Base-by-base conservation (phyloP, 306 rosid species). In the Dryas octopetala region DNA sequence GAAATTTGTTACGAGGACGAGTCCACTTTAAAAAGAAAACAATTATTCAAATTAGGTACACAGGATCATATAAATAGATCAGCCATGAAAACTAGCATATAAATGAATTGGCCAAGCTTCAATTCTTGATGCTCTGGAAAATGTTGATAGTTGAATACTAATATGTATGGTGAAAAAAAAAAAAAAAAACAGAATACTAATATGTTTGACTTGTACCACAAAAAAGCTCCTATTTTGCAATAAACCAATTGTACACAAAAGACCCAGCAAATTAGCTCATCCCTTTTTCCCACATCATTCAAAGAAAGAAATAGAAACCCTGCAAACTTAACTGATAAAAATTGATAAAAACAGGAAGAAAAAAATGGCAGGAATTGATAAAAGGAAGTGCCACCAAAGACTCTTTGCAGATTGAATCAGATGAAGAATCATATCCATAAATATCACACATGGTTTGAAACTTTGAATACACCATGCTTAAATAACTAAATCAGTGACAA, bases 251-350 rank as follows among this genome's bases (percentile, higher is more conserved):
- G 38, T 32, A 32, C 38, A 32, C 12, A 53, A 46, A 11, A 43
- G 70, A 70, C 64, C 16, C 10, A 40, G 43, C 19, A 6, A 6
- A 58, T 59, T n/a, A 23, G 23, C 12, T 9, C 14, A 7, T 23
- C 19, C 60, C 43, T 26, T 40, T 23, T 28, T n/a, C 80, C 80
- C 61, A 61, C 46, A 26, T 41, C 57, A 44, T 45, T 64, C 55
- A 46, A 57, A 19, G 32, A 23, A 19, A 2, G 14, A 23, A 17
- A 9, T 7, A 50, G 11, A 50, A 10, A 14, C 17, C 38, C 3
- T 8, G 17, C 23, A 17, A 55, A 7, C 62, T 57, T 17, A 13
- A 60, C 28, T 55, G 61, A 54, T 16, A 46, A 1, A 5, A 60
- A 28, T 10, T 4, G n/a, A 61, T n/a, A 61, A 32, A 6, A 6